A percentile compares a stretch with the other conserved stretches of the same genome.
phyloP scores from a whole-genome alignment of 2,329 filamentous ascomycete species.

The Acarospora socialis region DNA sequence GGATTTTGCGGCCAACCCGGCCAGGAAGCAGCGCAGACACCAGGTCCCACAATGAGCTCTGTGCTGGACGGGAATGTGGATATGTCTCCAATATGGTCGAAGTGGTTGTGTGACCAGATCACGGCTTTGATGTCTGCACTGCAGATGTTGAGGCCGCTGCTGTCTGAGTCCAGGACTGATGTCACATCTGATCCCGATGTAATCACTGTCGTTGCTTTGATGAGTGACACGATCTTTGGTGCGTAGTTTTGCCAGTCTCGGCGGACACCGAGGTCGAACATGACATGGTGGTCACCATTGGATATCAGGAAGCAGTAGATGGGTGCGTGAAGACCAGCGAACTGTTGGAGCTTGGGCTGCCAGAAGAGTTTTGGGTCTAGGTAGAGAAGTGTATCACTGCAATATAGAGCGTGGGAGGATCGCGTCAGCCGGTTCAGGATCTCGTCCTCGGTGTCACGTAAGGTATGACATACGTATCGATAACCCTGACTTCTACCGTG shows the following conservation, averaged over 20 bases:
- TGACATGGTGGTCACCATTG: constrained; percentile 18
- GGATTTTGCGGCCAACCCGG: constrained; percentile 34
- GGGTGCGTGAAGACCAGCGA: too few species aligned
- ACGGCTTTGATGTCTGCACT: constrained; percentile 13
- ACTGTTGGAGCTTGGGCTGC: constrained; percentile 11
- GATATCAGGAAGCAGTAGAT: constrained; percentile 41
- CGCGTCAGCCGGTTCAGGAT: too few species aligned
- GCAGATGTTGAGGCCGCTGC: constrained; percentile 10
- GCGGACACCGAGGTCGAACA: constrained; percentile 18
- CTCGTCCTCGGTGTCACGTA: too few species aligned
- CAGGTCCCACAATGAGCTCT: constrained; percentile 38
- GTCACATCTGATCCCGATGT: constrained; percentile 14
- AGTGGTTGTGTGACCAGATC: constrained; percentile 23
- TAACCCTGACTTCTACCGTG: too few species aligned
- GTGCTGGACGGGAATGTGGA: constrained; percentile 32
- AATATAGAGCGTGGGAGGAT: too few species aligned
- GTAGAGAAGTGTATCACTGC: too few species aligned
- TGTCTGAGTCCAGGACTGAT: constrained; percentile 13
- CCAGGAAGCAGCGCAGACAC: constrained; percentile 32
- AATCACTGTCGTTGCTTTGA: constrained; percentile 7
- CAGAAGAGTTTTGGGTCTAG: constrained; percentile 10
- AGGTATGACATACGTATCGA: too few species aligned
- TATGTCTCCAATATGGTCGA: constrained; percentile 40
- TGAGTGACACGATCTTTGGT: constrained; percentile 6
- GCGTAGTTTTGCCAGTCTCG: constrained; percentile 14